These are phyloP conservation scores for Oryza punctata DNA, from an alignment of 176 grass and related monocot genomes.

Conservation along the genomic window DNA sequence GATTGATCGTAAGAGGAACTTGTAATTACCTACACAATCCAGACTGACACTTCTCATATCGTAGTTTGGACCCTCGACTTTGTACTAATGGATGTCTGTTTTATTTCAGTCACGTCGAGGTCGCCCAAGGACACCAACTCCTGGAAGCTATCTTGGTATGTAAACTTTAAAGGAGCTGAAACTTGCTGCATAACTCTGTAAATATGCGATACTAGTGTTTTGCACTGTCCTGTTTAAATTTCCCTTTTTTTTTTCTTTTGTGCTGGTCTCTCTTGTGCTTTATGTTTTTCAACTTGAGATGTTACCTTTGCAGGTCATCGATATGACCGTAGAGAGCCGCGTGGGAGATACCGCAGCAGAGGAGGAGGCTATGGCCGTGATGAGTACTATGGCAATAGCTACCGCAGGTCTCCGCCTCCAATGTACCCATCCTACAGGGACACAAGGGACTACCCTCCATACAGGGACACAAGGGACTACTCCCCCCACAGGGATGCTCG, in stretches of 20 bases:
- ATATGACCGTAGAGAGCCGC: slow-evolving; percentile 47
- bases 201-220: not conserved
- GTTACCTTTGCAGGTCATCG: slow-evolving; percentile 37
- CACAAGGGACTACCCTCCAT: slow-evolving; percentile 50
- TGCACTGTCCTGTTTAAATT: not conserved
- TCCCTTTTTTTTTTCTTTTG: not conserved
- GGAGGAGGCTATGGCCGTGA: slow-evolving; percentile 67
- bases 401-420: slow-evolving; percentile 67
- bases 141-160: slow-evolving; percentile 71
- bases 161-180: slow-evolving; percentile 21
- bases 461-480: slow-evolving; percentile 49
- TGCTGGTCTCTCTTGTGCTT: not conserved
- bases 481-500: slow-evolving; percentile 47
- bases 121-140: slow-evolving; percentile 61
- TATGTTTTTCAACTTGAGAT: not conserved
- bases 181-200: not conserved
- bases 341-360: slow-evolving; percentile 52
- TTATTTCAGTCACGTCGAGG: slow-evolving; percentile 60
- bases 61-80: not conserved
- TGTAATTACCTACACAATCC: slow-evolving; percentile 35
- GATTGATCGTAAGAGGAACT: slow-evolving; percentile 46
- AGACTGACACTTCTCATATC: not conserved
- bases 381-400: slow-evolving; percentile 58
- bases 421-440: slow-evolving; percentile 53
- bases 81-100: not conserved